Base-by-base conservation (phyloP, 768 basidiomycete genomes). In the Tylopilus subfusipes region DNA sequence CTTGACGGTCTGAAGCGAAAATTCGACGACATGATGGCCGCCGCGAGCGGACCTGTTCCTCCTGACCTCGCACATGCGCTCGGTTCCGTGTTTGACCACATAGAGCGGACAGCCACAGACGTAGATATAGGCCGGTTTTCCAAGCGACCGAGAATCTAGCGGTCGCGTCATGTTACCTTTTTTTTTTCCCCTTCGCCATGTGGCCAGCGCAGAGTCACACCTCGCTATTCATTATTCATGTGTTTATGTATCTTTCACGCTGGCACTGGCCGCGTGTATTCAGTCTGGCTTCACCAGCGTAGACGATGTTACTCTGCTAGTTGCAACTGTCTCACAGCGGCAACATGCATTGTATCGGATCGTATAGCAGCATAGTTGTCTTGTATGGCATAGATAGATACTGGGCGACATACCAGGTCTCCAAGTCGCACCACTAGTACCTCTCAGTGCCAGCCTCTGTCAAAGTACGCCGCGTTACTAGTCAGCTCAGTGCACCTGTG, bases 1-100 rank as follows among this genome's bases (percentile, higher is more conserved):
- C 60, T 70, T 11, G 58, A 60, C 3, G 68, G 66, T 34, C 48
- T 70, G 24, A 72, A 65, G 45, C 64, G 64, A 29, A 68, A 64
- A 38, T 70, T 70, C 18, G 70, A 72, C 0, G 56, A 64, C 22
- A 67, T 70, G 66, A 70, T 70, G 64, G 38, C 21, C 7, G 67
- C 63, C 10, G 69, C 69, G 19, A 64, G 60, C 38, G 70, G 69
- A 1, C 68, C 69, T 1, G 66, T 72, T 4, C 39, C 68, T 16
- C 69, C 68, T 8, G 64, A 70, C 0, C 61, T 72, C 19, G 69
- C 69, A 11, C 68, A 64, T n/a, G 64, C 62, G 4, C 59, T 70
- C 11, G 70, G 68, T 11, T 61, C 70, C 13, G 70, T 70, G 14
- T 72, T 70, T 25, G 66, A 72, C 45, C 69, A 70, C 30, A 70